phyloP scores from a whole-genome alignment of 345 rosid species.

The Gossypium raimondii region DNA sequence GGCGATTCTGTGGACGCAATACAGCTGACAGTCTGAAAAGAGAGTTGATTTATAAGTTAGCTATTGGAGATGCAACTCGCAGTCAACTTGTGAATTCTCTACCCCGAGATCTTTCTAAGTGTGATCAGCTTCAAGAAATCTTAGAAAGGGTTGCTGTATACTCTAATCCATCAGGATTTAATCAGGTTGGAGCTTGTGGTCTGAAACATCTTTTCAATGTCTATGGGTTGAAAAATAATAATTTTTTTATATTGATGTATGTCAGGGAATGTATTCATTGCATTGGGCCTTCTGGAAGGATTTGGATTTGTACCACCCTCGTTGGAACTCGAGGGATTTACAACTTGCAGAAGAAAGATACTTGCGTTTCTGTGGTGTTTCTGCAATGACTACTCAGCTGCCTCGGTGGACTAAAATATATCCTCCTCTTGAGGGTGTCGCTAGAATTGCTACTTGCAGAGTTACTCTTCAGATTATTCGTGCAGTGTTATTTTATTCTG shows the following conservation, averaged over 20 bases:
- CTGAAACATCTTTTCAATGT: conserved; percentile 19
- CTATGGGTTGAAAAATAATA: conserved; percentile 16
- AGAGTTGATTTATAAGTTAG: conserved; percentile 79
- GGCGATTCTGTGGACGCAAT: conserved; percentile 78
- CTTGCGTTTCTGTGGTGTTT: conserved; percentile 58
- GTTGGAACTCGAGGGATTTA: conserved; percentile 83
- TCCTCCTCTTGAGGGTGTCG: conserved; percentile 61
- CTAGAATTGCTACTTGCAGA: conserved; percentile 76
- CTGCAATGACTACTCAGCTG: conserved; percentile 75
- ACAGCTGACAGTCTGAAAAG: conserved; percentile 79
- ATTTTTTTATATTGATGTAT: conserved; percentile 15
- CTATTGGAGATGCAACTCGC: conserved; percentile 87
- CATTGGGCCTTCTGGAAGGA: conserved; percentile 79
- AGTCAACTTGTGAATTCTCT: conserved; percentile 83
- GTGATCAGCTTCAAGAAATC: conserved; percentile 67
- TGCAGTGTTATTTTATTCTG: conserved; percentile 70
- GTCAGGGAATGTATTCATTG: conserved; percentile 82
- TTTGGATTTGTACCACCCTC: conserved; percentile 89
- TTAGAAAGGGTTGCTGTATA: conserved; percentile 67
- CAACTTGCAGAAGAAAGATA: conserved; percentile 96
- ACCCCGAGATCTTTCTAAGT: conserved; percentile 81
- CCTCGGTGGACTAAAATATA: conserved; percentile 79
- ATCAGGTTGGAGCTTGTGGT: conserved; percentile 59
- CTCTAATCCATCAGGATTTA: conserved; percentile 82
- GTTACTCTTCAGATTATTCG: conserved; percentile 59